phyloP scores from a whole-genome alignment of 768 basidiomycete genomes.

The Suillus americanus region DNA sequence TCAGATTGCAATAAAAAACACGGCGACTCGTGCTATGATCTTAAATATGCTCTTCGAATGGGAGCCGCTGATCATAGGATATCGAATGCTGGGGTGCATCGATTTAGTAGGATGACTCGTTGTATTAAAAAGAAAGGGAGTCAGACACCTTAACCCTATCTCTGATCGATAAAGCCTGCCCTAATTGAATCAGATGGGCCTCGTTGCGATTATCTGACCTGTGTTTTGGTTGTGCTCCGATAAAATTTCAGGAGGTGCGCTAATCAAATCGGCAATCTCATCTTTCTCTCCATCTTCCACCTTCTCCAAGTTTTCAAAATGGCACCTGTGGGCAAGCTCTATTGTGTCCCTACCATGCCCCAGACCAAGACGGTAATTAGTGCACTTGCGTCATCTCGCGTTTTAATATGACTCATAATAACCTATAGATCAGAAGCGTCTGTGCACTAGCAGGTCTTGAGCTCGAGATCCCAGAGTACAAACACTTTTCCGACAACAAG shows the following conservation, averaged over 20 bases:
- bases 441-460: conserved; percentile 62
- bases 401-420: conserved; percentile 6
- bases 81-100: not conserved
- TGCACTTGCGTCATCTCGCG: conserved; percentile 5
- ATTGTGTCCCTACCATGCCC: conserved; percentile 42
- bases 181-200: conserved; percentile 10
- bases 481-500: conserved; percentile 65
- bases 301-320: conserved; percentile 38
- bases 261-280: conserved; percentile 4
- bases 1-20: not conserved
- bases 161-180: conserved; percentile 31
- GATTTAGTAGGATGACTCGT: not conserved
- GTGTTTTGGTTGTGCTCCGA: conserved; percentile 14
- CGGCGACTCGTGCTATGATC: not conserved
- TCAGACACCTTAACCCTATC: not conserved
- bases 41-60: not conserved
- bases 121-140: not conserved
- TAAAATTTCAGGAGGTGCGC: conserved; percentile 14
- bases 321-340: conserved; percentile 66
- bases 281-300: conserved; percentile 16
- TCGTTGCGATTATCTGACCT: conserved; percentile 12
- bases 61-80: not conserved
- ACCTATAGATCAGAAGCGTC: conserved; percentile 48
- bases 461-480: conserved; percentile 52
- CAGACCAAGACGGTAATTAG: conserved; percentile 47